Evolutionary conservation across 2,329 filamentous ascomycete species (phyloP).

Genomic region (Drechslera avenae): DNA sequence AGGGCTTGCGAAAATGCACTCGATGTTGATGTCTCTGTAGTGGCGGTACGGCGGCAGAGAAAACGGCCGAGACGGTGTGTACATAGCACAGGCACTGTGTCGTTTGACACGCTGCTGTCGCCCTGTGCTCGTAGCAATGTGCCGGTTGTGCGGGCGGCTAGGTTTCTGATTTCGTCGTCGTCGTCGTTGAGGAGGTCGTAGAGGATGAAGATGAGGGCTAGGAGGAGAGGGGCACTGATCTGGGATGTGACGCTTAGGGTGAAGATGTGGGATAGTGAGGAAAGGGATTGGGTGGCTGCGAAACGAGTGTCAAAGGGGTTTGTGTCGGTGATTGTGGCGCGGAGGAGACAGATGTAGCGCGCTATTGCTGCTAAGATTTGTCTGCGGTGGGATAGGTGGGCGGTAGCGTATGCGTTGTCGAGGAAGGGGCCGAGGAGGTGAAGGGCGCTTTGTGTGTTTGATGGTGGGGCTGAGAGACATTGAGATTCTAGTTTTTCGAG

Average conservation of each 20-base stretch:
- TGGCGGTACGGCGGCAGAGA: constrained; percentile 30
- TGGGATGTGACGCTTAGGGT: constrained; percentile 16
- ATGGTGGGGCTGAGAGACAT: constrained; percentile 35
- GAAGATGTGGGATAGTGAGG: constrained; percentile 47
- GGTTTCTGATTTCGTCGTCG: constrained; percentile 82
- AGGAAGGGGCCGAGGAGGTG: constrained; percentile 42
- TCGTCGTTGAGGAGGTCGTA: constrained; percentile 69
- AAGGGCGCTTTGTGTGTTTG: constrained; percentile 39
- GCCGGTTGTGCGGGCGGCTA: constrained; percentile 60
- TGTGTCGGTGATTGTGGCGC: constrained; percentile 39
- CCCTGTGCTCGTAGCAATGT: constrained; percentile 50
- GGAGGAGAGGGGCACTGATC: constrained; percentile 17
- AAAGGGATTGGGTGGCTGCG: constrained; percentile 63
- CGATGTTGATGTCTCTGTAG: constrained; percentile 31
- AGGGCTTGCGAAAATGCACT: too few relatives aligned
- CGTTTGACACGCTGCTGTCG: constrained; percentile 24
- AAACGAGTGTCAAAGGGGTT: constrained; percentile 67
- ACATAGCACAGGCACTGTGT: constrained; percentile 57
- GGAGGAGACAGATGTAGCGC: constrained; percentile 39
- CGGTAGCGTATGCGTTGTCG: constrained; percentile 27
- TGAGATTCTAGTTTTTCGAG: constrained; percentile 35
- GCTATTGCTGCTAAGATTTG: constrained; percentile 16
- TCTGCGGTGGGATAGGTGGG: constrained; percentile 3
- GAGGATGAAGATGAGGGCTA: constrained; percentile 53
- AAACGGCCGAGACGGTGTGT: constrained; percentile 47